Evolutionary conservation across 352 stramenopile species (phyloP).

Genomic region (Chrysophaeum taylorii): DNA sequence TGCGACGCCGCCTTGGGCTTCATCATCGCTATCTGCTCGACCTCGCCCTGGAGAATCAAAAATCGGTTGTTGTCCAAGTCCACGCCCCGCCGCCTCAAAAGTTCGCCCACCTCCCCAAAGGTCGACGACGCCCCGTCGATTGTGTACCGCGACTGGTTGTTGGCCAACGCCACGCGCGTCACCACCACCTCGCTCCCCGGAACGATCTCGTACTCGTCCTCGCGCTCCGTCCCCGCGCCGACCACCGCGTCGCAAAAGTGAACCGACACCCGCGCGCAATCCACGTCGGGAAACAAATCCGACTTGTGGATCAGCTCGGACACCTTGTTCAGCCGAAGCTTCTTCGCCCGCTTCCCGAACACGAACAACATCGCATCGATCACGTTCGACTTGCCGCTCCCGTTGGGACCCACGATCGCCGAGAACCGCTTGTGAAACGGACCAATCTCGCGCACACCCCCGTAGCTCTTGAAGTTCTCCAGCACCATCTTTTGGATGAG

Average conservation of each 20-base stretch:
- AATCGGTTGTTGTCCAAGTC: constrained; percentile 99
- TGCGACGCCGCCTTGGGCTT: constrained; percentile 86
- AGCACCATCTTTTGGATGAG: constrained; percentile 96
- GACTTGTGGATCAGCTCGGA: constrained; percentile 97
- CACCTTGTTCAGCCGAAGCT: constrained; percentile 85
- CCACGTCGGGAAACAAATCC: constrained; percentile 68
- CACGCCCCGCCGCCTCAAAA: constrained; percentile 86
- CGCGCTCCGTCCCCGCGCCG: constrained; percentile 44
- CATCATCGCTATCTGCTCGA: constrained; percentile 92
- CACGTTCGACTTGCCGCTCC: constrained; percentile 98
- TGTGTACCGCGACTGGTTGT: constrained; percentile 94
- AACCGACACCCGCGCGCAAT: constrained; percentile 82
- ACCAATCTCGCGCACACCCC: constrained; percentile 84
- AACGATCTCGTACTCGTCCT: constrained; percentile 84
- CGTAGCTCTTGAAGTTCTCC: constrained; percentile 99
- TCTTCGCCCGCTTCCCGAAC: constrained; percentile 97
- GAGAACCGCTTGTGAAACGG: constrained; percentile 99
- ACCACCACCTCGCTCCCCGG: constrained; percentile 77
- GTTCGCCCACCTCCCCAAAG: constrained; percentile 84
- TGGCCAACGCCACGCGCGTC: constrained; percentile 75
- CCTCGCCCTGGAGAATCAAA: constrained; percentile 89
- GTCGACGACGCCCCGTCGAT: constrained; percentile 79
- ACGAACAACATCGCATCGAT: constrained; percentile 99
- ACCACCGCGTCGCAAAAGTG: constrained; percentile 96
- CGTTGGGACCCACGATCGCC: constrained; percentile 94